Conservation (phyloP, 1,284 basidiomycete genomes). For the Naganishia cerealis region DNA sequence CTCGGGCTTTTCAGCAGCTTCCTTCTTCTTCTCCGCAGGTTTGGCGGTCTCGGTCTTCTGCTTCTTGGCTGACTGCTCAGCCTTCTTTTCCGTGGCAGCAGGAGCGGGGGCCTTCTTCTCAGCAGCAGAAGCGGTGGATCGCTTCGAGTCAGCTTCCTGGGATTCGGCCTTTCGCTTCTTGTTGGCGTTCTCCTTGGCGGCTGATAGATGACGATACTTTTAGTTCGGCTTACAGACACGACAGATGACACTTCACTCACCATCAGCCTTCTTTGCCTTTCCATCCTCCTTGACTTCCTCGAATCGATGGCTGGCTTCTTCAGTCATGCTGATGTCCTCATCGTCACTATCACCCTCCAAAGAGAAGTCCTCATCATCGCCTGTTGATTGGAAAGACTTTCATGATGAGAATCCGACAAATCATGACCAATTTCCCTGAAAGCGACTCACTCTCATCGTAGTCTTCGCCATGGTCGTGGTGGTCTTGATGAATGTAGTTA, state of each 20-base stretch:
- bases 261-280: constrained; percentile 44
- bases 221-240: constrained; percentile 29
- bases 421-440: not conserved
- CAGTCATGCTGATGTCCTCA: constrained; percentile 40
- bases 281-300: constrained; percentile 59
- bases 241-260: constrained; percentile 25
- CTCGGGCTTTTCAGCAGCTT: constrained; percentile 31
- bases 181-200: constrained; percentile 58
- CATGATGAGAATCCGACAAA: not conserved
- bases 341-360: constrained; percentile 59
- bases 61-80: constrained; percentile 47
- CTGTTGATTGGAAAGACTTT: constrained; percentile 1
- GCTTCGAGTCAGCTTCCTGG: constrained; percentile 50
- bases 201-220: constrained; percentile 40
- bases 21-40: constrained; percentile 36
- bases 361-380: constrained; percentile 59
- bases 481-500: constrained; percentile 71
- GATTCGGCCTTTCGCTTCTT: constrained; percentile 62
- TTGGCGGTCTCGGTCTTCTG: constrained; percentile 48
- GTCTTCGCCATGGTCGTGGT: constrained; percentile 48
- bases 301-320: constrained; percentile 62
- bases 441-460: constrained; percentile 38
- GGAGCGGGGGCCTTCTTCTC: constrained; percentile 65
- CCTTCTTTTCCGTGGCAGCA: constrained; percentile 57
- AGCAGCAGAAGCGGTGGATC: constrained; percentile 36